Evolutionary conservation across 306 rosid genomes (phyloP).

Genomic region (Quercus aquifolioides): DNA sequence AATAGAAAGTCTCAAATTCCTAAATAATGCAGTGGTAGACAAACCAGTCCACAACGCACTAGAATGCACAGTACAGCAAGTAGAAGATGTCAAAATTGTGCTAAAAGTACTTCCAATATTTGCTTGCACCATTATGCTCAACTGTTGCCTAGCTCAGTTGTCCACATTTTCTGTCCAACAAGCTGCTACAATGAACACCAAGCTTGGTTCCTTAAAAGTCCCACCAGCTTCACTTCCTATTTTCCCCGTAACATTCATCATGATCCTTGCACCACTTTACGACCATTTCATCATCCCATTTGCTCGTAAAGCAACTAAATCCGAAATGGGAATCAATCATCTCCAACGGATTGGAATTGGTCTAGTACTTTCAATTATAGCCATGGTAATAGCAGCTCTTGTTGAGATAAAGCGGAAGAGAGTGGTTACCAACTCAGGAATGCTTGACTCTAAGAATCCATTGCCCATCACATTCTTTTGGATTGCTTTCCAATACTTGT

Average conservation of each 20-base stretch:
- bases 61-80: slow-evolving; percentile 61
- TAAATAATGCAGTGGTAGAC: slow-evolving; percentile 51
- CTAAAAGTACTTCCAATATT: slow-evolving; percentile 73
- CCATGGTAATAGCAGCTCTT: slow-evolving; percentile 91
- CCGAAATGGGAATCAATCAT: slow-evolving; percentile 82
- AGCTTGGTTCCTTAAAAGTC: slow-evolving; percentile 68
- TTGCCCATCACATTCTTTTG: slow-evolving; percentile 79
- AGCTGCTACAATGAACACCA: slow-evolving; percentile 91
- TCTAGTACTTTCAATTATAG: slow-evolving; percentile 60
- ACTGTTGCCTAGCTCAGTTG: slow-evolving; percentile 85
- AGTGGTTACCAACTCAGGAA: slow-evolving; percentile 43
- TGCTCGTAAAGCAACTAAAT: slow-evolving; percentile 52
- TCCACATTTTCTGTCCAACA: slow-evolving; percentile 91
- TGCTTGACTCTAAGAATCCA: slow-evolving; percentile 47
- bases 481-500: slow-evolving; percentile 82
- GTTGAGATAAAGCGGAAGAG: slow-evolving; percentile 77
- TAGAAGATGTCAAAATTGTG: slow-evolving; percentile 80
- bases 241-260: slow-evolving; percentile 80
- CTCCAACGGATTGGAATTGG: slow-evolving; percentile 87
- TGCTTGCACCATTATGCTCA: slow-evolving; percentile 80
- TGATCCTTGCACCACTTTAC: slow-evolving; percentile 76
- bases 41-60: slow-evolving; percentile 43
- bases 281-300: slow-evolving; percentile 78
- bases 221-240: slow-evolving; percentile 95
- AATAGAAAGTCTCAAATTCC: slow-evolving; percentile 47